Conservation (phyloP, 257 asterid species). For the Cruciata laevipes region DNA sequence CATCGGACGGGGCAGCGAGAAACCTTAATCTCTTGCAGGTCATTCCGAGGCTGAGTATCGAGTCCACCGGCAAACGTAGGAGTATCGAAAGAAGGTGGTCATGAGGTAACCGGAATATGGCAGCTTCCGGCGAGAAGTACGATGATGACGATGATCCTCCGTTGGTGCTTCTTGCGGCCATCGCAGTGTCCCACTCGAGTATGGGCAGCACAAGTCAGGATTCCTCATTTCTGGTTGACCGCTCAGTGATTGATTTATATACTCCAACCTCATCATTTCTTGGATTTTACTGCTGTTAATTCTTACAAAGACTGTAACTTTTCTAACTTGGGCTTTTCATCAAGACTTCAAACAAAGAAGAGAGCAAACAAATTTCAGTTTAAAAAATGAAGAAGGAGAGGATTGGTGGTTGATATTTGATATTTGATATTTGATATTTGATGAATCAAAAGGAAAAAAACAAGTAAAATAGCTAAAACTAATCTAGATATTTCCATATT, state of each 20-base stretch:
- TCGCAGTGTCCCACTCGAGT: conserved; percentile 8
- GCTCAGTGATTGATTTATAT: background rate
- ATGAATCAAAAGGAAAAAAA: too few relatives aligned
- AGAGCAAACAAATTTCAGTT: too few relatives aligned
- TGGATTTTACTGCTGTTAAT: background rate
- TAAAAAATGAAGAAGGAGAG: too few relatives aligned
- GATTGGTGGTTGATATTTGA: too few relatives aligned
- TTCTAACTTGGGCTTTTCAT: background rate
- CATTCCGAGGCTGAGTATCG: conserved; percentile 57
- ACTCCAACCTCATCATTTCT: background rate
- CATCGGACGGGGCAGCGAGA: conserved; percentile 49
- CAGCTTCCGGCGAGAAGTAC: conserved; percentile 19
- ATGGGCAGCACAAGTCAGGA: background rate
- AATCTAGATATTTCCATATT: too few relatives aligned
- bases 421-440: too few relatives aligned
- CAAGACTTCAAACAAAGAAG: too few relatives aligned
- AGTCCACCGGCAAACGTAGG: conserved; percentile 61
- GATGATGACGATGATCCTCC: conserved; percentile 26
- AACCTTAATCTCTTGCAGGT: conserved; percentile 60
- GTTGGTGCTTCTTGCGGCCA: conserved; percentile 43
- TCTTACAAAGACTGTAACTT: background rate
- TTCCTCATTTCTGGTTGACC: conserved; percentile 2
- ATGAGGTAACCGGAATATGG: conserved; percentile 38
- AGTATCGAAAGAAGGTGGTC: conserved; percentile 73
- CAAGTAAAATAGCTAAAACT: too few relatives aligned